Conservation (phyloP, 768 basidiomycete genomes). For the Pleurotus tuber-regium region DNA sequence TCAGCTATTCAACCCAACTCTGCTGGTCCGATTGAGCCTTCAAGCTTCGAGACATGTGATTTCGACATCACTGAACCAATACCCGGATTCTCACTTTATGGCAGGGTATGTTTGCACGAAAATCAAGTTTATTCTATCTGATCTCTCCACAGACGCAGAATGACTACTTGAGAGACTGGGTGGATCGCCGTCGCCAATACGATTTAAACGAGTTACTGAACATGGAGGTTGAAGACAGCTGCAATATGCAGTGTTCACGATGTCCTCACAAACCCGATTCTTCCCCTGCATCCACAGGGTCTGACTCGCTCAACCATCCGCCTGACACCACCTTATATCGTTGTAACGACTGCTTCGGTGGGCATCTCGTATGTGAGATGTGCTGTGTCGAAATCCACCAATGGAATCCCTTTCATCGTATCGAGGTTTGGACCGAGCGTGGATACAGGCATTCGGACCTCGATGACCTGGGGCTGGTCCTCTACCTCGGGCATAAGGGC, state of each 20-base stretch:
- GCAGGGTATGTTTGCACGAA: no score
- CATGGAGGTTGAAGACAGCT: no score
- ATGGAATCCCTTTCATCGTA: neutral
- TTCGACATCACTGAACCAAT: no score
- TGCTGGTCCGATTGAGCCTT: no score
- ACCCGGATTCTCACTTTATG: no score
- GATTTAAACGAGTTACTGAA: neutral
- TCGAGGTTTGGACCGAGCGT: neutral
- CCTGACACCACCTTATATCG: neutral
- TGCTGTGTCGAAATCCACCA: neutral
- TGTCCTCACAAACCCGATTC: no score
- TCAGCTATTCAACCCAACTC: no score
- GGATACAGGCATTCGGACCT: neutral
- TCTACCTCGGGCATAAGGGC: constrained; percentile 11
- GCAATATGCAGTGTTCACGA: no score
- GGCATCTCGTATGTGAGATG: neutral
- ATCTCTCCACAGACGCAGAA: no score
- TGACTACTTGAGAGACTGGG: neutral
- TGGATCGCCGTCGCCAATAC: no score
- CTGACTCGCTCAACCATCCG: neutral
- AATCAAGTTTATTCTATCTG: no score
- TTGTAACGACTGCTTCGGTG: neutral
- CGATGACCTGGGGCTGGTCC: constrained; percentile 18
- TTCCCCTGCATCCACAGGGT: neutral
- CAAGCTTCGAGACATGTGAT: no score